Conservation (phyloP, 495 filamentous ascomycete genomes). For the Annulohypoxylon stygium region DNA sequence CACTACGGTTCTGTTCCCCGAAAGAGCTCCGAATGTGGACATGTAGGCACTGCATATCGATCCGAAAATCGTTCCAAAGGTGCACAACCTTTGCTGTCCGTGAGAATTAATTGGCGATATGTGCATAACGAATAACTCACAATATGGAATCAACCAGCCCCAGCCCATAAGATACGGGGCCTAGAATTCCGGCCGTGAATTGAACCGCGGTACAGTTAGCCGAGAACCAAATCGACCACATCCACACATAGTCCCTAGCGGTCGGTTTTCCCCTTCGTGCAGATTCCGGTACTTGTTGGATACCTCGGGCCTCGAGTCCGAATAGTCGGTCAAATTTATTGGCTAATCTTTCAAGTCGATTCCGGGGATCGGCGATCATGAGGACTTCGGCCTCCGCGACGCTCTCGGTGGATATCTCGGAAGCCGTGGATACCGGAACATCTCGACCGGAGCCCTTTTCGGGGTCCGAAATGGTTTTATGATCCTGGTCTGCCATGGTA, state of each 20-base stretch:
- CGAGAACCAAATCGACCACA: constrained; percentile 19
- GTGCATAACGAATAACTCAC: background rate
- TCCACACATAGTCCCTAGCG: constrained; percentile 1
- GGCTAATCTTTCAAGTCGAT: constrained; percentile 12
- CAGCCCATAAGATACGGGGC: background rate
- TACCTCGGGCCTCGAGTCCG: constrained; percentile 17
- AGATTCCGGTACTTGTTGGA: constrained; percentile 10
- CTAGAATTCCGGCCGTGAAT: constrained; percentile 10
- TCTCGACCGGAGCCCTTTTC: background rate
- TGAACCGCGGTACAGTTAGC: constrained; percentile 9
- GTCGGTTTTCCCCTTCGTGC: constrained; percentile 1
- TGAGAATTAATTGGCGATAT: background rate
- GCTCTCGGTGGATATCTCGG: background rate
- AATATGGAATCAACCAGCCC: background rate
- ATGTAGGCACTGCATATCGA: constrained; percentile 8
- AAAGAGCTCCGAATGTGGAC: constrained; percentile 1
- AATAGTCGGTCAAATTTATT: constrained; percentile 3
- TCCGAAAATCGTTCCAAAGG: constrained; percentile 13
- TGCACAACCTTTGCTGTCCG: background rate
- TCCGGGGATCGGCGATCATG: constrained; percentile 8
- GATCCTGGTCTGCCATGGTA: background rate
- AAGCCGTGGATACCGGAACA: background rate
- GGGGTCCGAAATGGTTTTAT: background rate
- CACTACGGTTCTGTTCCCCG: constrained; percentile 9
- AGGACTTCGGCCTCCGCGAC: background rate